Evolutionary conservation across 1,284 basidiomycete species (phyloP), one percentile per base, ranked within the genome.

Genomic region (Anthracocystis panici-leucophaei): DNA sequence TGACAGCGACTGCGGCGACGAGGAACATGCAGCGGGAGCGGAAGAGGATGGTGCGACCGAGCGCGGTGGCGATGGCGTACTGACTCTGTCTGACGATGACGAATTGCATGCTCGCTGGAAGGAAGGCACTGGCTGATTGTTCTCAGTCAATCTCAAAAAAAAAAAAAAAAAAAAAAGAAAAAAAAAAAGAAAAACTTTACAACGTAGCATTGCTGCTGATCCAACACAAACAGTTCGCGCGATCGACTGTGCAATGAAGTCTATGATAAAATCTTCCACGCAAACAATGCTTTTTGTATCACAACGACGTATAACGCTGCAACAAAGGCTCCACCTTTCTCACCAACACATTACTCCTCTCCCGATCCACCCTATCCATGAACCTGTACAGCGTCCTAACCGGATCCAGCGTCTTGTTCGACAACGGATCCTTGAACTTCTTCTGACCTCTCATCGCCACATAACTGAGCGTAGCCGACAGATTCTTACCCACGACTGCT

Each of bases 81-180:
- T 68, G 3, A 65, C 44, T 0, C 42, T 75, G 5, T 65, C 62
- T 0, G 74, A 77, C 35, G 69, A 65, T n/a, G 61, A 72, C 45
- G 69, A 72, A 40, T 33, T 65, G 46, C 42, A 72, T 11, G 69
- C 74, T 12, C 60, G 74, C 4, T 77, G 74, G 74, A 77, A 77
- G 42, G 74, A 77, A 57, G 74, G 74, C n/a, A 73, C 74, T 11
- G 74, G 74, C 49, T 76, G 35, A 56, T 3, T 16, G 2, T 35
- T 5, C 25, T 38, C 14, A 38, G 11, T 27, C 38, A 18, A 33
- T 18, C 10, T 29, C 45, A 49, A 38, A 38, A n/a, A n/a, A n/a
- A n/a, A n/a, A n/a, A n/a, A n/a, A n/a, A n/a, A n/a, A n/a, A n/a
- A n/a, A n/a, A n/a, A n/a, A n/a, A n/a, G n/a, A n/a, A n/a, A n/a